Evolutionary conservation across 306 rosid genomes (phyloP), one percentile per base, ranked within the genome.

Genomic region (Adenanthera pavonina): DNA sequence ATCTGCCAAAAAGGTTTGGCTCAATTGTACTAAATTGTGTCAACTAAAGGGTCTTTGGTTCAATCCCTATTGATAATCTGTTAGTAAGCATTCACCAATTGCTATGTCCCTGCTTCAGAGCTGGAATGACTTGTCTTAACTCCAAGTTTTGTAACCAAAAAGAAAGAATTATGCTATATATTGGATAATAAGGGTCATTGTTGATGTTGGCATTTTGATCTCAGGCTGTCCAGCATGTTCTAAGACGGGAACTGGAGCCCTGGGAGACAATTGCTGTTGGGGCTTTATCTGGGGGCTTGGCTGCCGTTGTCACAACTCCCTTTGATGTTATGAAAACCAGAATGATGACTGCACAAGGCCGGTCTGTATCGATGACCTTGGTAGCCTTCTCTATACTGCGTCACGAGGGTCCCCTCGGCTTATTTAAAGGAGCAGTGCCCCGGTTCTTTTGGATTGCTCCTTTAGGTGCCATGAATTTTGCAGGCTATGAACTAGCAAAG

Each of bases 371-470:
- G 0, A 96, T 96, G 98, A 85, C 94, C 36, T 19, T 92, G 47
- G 81, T 91, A 38, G 93, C 94, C 84, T 3, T 92, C 86, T 87
- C 97, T 12, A 93, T 96, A 78, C 94, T 96, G 52, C 89, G 89
- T 5, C 92, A 84, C 0, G 98, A 96, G 88, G 99, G 98, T 20
- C 99, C 98, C 48, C 90, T 93, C 47, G 99, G 99, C 54, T 82
- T 96, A 80, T 93, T 93, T 74, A 96, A 96, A 84, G 99, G 99
- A 72, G 98, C 99, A 3, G 82, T 96, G 30, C 99, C 98, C 7
- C 92, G 99, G 83, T 96, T 96, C 86, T 96, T 96, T 78, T 96
- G 99, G 99, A 93, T 96, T 75, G 99, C 99, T 57, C 98, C 99
- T 30, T 74, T 96, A 25, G 99, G 99, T 25, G 99, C 99, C 85